Evolutionary conservation across 352 stramenopile species (phyloP).

Genomic region (Globisporangium parvum): DNA sequence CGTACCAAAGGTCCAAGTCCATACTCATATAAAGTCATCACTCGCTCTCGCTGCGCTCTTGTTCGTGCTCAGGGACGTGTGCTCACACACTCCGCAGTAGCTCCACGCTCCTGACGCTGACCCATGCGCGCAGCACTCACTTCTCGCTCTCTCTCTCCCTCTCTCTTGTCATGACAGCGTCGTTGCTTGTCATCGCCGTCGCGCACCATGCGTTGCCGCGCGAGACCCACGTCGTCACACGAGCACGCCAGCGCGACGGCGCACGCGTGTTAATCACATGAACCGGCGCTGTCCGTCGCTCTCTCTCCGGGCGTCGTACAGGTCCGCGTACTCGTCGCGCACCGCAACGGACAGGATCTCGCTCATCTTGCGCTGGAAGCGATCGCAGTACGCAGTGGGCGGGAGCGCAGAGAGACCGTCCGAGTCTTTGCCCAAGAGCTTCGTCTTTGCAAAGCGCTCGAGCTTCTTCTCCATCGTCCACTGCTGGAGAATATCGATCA

Average conservation of each 20-base stretch:
- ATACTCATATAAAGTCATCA: too few species aligned
- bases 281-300: constrained; percentile 33
- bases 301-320: constrained; percentile 28
- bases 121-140: too few species aligned
- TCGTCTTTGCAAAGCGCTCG: constrained; percentile 85
- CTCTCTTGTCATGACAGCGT: not conserved
- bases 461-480: constrained; percentile 91
- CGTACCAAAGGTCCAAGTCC: too few species aligned
- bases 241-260: not conserved
- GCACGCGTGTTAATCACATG: constrained; percentile 30
- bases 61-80: too few species aligned
- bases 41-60: too few species aligned
- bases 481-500: constrained; percentile 87
- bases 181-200: not conserved
- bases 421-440: constrained; percentile 70
- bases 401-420: constrained; percentile 79
- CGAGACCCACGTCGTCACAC: not conserved
- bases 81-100: not conserved
- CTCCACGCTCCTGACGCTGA: too few species aligned
- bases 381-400: constrained; percentile 79
- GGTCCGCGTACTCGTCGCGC: constrained; percentile 54
- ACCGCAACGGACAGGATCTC: constrained; percentile 75
- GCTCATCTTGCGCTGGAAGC: constrained; percentile 86
- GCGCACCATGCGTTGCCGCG: not conserved
- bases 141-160: too few species aligned